Conservation (phyloP, 495 filamentous ascomycete genomes). For the Penicillium pancosmium region DNA sequence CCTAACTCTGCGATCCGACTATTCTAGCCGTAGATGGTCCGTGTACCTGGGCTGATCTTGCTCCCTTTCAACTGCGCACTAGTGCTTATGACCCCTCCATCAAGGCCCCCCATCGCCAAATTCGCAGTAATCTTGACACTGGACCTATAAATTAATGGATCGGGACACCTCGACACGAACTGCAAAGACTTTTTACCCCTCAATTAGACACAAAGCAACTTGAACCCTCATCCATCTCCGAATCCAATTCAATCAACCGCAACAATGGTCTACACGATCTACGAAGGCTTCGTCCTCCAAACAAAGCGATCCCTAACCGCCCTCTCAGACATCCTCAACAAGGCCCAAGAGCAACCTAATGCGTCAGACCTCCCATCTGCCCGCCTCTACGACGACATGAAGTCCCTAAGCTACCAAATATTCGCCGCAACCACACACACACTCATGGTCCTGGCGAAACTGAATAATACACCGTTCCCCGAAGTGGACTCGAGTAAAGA, state of each 20-base stretch:
- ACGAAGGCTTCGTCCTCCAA: constrained; percentile 19
- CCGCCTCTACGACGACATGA: constrained; percentile 13
- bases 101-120: too few relatives aligned
- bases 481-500: constrained; percentile 5
- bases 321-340: constrained; percentile 11
- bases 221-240: not conserved
- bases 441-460: constrained; percentile 8
- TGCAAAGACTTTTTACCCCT: too few relatives aligned
- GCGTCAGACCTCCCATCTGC: constrained; percentile 10
- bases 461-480: constrained; percentile 5
- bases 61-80: too few relatives aligned
- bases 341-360: constrained; percentile 12
- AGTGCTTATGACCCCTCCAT: too few relatives aligned
- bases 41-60: too few relatives aligned
- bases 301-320: constrained; percentile 12
- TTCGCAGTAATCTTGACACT: too few relatives aligned
- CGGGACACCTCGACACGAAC: too few relatives aligned
- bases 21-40: too few relatives aligned
- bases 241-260: not conserved
- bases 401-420: constrained; percentile 14
- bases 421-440: constrained; percentile 14
- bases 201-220: not conserved
- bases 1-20: too few relatives aligned
- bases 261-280: constrained; percentile 15
- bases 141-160: too few relatives aligned